Conservation (phyloP, 2,329 filamentous ascomycete genomes). For the Cladosporium sp. region DNA sequence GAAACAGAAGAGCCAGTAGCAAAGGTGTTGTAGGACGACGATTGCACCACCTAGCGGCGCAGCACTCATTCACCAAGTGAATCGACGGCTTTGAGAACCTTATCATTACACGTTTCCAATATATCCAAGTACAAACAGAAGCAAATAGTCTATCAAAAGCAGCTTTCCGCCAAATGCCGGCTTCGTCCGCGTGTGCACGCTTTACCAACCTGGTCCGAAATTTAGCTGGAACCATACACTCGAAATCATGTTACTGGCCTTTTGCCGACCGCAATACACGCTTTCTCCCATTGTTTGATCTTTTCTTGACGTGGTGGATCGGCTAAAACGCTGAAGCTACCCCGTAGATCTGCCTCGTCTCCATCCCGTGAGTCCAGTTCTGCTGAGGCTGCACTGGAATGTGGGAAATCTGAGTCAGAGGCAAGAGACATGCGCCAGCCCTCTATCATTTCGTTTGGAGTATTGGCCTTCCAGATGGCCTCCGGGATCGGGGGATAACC, state of each 20-base stretch:
- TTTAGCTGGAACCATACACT: neutral
- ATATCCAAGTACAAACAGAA: neutral
- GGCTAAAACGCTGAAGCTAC: neutral
- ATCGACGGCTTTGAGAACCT: neutral
- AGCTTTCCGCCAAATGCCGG: neutral
- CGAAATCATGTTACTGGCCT: neutral
- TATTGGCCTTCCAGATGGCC: neutral
- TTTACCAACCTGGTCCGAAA: neutral
- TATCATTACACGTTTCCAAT: neutral
- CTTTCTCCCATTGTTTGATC: neutral
- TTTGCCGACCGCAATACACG: neutral
- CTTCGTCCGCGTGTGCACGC: neutral
- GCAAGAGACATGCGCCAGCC: neutral
- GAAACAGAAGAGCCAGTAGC: slow-evolving; percentile 24
- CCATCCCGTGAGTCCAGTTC: neutral
- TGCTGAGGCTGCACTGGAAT: neutral
- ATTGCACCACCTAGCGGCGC: too few relatives aligned
- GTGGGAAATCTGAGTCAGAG: neutral
- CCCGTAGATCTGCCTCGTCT: neutral
- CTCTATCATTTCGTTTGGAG: neutral
- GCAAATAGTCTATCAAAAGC: neutral
- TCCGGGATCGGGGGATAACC: neutral
- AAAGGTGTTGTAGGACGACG: neutral
- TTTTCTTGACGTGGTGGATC: neutral
- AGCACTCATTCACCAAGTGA: neutral